phyloP scores from a whole-genome alignment of 2,329 filamentous ascomycete species.

The Herpotrichia juniperi region DNA sequence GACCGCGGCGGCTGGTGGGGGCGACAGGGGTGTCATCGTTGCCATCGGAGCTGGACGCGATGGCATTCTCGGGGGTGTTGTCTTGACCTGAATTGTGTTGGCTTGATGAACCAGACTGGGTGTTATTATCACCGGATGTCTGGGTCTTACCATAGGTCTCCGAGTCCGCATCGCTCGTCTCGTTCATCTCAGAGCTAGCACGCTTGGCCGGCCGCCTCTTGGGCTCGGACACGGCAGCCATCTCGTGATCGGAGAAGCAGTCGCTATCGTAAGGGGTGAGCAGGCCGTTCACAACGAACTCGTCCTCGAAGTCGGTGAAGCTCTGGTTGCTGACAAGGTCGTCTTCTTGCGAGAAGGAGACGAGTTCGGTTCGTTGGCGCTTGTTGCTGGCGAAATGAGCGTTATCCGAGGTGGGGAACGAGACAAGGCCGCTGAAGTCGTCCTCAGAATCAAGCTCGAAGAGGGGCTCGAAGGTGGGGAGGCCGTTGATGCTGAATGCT shows the following conservation, averaged over 20 bases:
- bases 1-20: conserved; percentile 86
- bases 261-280: conserved; percentile 66
- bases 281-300: conserved; percentile 66
- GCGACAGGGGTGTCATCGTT: conserved; percentile 36
- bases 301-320: conserved; percentile 76
- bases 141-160: conserved; percentile 44
- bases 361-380: conserved; percentile 73
- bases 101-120: conserved; percentile 43
- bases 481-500: conserved; percentile 56
- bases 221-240: conserved; percentile 24
- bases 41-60: conserved; percentile 54
- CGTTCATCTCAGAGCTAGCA: conserved; percentile 24
- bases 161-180: conserved; percentile 41
- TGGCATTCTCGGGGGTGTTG: conserved; percentile 53
- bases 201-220: conserved; percentile 39
- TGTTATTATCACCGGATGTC: conserved; percentile 38
- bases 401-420: conserved; percentile 67
- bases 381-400: conserved; percentile 67
- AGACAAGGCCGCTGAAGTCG: conserved; percentile 79
- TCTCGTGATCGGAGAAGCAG: conserved; percentile 42
- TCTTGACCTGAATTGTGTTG: conserved; percentile 42
- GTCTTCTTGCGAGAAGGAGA: conserved; percentile 68
- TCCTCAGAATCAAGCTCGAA: conserved; percentile 92
- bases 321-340: conserved; percentile 80
- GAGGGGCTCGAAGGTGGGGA: conserved; percentile 81